Percentiles rank a stretch among this genome's conserved stretches.
These are phyloP conservation scores for Graphiopsis chlorocephala DNA, from an alignment of 2,329 filamentous ascomycete genomes.

Conservation along the genomic window DNA sequence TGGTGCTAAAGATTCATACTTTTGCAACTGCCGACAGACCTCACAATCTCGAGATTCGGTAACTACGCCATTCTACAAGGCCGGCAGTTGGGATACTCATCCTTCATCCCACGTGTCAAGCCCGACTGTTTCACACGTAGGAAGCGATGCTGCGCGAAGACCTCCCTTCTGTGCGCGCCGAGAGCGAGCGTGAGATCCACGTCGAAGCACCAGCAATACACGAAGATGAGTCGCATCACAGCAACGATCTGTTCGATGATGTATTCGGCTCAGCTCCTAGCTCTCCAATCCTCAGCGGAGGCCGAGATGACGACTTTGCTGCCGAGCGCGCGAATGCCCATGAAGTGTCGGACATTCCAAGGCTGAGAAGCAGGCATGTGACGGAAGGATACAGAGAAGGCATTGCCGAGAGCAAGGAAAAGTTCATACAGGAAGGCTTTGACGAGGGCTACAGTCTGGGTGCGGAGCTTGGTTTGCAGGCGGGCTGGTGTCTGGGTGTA, in stretches of 20 bases:
- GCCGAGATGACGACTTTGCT: neutral
- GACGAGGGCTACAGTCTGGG: constrained; percentile 87
- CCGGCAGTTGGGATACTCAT: neutral
- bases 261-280: constrained; percentile 46
- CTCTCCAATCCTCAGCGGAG: constrained; percentile 30
- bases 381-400: constrained; percentile 92
- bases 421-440: constrained; percentile 80
- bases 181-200: neutral
- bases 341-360: constrained; percentile 67
- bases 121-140: neutral
- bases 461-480: constrained; percentile 71
- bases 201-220: constrained; percentile 5
- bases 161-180: constrained; percentile 19
- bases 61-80: neutral
- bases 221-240: constrained; percentile 4
- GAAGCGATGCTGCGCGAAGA: constrained; percentile 30
- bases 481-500: constrained; percentile 72
- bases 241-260: constrained; percentile 40
- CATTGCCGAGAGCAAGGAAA: constrained; percentile 69
- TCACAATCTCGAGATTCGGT: neutral
- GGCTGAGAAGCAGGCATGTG: constrained; percentile 71
- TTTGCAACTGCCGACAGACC: constrained; percentile 1
- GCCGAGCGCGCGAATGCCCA: constrained; percentile 32
- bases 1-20: neutral
- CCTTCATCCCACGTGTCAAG: neutral